Conservation (phyloP, 1,139 yeast species). For the Nematodospora anomalae region DNA sequence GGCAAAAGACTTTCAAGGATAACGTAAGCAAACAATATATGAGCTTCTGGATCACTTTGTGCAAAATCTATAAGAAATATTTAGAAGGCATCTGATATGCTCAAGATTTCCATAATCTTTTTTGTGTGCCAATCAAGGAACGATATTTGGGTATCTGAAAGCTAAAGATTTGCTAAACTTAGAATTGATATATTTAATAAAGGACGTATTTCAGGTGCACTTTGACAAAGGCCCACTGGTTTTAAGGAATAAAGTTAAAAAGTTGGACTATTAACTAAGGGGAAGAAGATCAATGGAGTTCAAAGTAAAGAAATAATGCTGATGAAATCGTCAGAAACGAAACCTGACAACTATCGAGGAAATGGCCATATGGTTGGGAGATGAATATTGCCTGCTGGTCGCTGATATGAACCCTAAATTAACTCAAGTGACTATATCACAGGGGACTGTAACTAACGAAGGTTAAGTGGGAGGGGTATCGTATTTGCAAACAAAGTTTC, state of each 20-base stretch:
- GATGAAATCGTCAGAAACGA: no score
- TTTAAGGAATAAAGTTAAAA: conserved; percentile 39
- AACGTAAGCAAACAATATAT: no score
- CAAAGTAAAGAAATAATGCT: no score
- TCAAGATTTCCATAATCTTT: conserved; percentile 50
- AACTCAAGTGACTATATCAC: no score
- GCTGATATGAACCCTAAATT: no score
- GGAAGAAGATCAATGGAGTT: conserved; percentile 61
- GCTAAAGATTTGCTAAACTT: conserved; percentile 48
- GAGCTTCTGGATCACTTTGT: conserved; percentile 39
- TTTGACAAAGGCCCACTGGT: conserved; percentile 66
- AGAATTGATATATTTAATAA: conserved; percentile 47
- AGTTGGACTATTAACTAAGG: conserved; percentile 38
- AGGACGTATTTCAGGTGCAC: conserved; percentile 60
- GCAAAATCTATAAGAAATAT: conserved; percentile 31
- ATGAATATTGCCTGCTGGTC: no score
- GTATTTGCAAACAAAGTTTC: no score
- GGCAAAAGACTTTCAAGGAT: no score
- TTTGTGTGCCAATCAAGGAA: conserved; percentile 70
- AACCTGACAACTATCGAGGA: no score
- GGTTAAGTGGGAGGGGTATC: no score
- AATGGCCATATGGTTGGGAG: no score
- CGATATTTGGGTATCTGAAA: conserved; percentile 56
- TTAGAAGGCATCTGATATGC: conserved; percentile 48
- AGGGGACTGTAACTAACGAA: no score